phyloP scores from a whole-genome alignment of 148 eudicot species.

The Salicornia ramosissima region DNA sequence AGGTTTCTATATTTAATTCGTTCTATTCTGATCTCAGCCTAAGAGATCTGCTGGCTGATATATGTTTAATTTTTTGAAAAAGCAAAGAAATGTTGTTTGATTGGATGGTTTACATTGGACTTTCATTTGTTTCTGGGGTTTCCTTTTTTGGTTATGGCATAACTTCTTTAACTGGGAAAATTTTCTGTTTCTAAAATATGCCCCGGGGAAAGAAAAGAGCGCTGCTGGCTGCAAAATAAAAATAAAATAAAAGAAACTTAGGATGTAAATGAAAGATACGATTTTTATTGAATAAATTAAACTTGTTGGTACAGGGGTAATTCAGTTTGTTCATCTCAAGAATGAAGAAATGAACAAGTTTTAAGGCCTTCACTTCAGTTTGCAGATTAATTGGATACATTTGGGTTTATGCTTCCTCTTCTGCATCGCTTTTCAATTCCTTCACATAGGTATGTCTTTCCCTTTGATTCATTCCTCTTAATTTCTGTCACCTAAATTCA shows the following conservation, averaged over 20 bases:
- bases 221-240: too few relatives aligned
- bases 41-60: slow-evolving; percentile 51
- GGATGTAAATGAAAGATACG: slow-evolving; percentile 5
- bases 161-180: neutral
- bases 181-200: neutral
- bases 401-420: slow-evolving; percentile 5
- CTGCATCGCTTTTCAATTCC: slow-evolving; percentile 16
- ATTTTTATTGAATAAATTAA: neutral
- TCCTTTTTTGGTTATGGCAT: slow-evolving; percentile 9
- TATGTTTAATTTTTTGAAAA: neutral
- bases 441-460: slow-evolving; percentile 27
- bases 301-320: slow-evolving; percentile 22
- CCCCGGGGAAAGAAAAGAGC: too few relatives aligned
- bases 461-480: neutral
- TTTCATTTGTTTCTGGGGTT: slow-evolving; percentile 21
- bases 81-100: neutral
- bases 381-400: too few relatives aligned
- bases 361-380: neutral
- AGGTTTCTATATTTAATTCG: neutral
- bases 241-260: neutral
- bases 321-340: neutral
- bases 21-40: slow-evolving; percentile 28
- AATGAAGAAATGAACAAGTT: neutral
- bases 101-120: slow-evolving; percentile 11
- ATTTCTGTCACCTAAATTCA: slow-evolving; percentile 10